Conservation (phyloP, 225 moss, liverwort and hornwort genomes). For the Straminergon stramineum region DNA sequence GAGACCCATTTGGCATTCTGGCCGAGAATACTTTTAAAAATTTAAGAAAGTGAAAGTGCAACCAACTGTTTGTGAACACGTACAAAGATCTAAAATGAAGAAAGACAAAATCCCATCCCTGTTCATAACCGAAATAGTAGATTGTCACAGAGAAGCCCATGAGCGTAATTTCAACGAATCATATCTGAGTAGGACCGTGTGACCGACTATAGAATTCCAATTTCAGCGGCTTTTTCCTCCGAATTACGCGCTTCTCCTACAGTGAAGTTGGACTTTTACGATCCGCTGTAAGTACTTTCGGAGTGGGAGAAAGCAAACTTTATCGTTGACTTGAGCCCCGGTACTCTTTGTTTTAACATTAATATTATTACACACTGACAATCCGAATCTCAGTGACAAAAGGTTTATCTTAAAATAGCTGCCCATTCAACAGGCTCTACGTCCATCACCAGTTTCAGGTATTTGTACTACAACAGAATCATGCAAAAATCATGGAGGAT, state of each 20-base stretch:
- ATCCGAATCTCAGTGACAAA: neutral
- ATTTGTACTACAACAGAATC: neutral
- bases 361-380: neutral
- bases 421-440: neutral
- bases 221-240: neutral
- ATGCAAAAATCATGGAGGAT: neutral
- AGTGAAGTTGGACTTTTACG: neutral
- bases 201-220: neutral
- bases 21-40: neutral
- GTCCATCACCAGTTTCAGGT: neutral
- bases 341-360: neutral
- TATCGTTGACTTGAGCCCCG: neutral
- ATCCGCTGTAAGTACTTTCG: neutral
- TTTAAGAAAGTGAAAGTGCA: neutral
- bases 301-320: neutral
- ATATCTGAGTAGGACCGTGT: neutral
- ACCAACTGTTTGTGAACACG: neutral
- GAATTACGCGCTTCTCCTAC: neutral
- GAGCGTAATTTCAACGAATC: neutral
- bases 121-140: neutral
- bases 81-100: too few species aligned
- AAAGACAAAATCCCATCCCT: neutral
- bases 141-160: neutral
- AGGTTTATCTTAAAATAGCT: neutral
- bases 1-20: neutral